Base-by-base conservation (phyloP, 176 grass and related monocot species). In the Phyllostachys edulis region DNA sequence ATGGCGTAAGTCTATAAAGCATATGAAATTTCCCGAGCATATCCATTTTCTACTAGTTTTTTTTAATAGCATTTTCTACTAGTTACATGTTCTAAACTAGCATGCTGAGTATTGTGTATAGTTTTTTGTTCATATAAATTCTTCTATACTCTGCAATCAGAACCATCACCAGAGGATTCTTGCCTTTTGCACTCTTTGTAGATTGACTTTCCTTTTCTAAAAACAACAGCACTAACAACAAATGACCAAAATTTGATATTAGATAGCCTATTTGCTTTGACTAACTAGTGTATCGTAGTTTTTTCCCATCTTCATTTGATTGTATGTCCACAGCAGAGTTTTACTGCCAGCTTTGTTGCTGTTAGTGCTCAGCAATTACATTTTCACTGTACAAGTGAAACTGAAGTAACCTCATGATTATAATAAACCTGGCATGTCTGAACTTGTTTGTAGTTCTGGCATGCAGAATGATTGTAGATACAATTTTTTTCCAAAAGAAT, bases 1-100 rank as follows among this genome's bases (percentile, higher is more conserved):
- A 99, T 99, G 93, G 93, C 91, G 91, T 96, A 90, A 99, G 90
- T 95, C 24, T 82, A 45, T 60, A 21, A 42, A 81, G 4, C 45
- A 47, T 57, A 76, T 15, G n/a, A 20, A 86, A 0, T 1, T 64
- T 86, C 32, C 10, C 11, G 8, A 65, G 65, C 66, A 66, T 71
- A 49, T 74, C 42, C 29, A 23, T 18, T 74, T 16, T 47, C 18
- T 89, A 14, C 36, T 71, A 8, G 63, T 70, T 55, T 34, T 34
- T 34, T 2, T 34, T 34, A 34, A 2, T 34, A 34, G 32, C 29
- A 23, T 18, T 74, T 16, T 47, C 18, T 89, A 14, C 36, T 71
- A 8, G 63, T 70, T 55, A n/a, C 4, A 21, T 64, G 24, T 84
- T 44, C 37, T 34, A 38, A 50, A 66, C 12, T 69, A 55, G 38